Base-by-base conservation (phyloP, 352 stramenopile genomes). In the Phytophthora multivora region DNA sequence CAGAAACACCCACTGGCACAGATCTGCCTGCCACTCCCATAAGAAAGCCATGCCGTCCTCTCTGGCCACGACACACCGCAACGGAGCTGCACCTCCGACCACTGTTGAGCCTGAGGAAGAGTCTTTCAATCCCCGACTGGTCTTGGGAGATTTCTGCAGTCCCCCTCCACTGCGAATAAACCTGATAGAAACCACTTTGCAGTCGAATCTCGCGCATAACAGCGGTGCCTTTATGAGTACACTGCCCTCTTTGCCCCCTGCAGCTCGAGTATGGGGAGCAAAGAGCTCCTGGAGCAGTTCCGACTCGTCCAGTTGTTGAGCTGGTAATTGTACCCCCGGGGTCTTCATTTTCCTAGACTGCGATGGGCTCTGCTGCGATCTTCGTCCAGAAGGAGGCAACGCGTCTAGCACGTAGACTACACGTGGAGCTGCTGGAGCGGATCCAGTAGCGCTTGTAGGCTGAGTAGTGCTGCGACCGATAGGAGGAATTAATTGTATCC, bases 11-110 rank as follows among this genome's bases (percentile, higher is more conserved):
- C 86, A 96, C 49, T 86, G 78, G 49, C 85, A 75, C 33, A 92
- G 58, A 63, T 96, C 86, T 6, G 63, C 69, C 36, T 86, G 77
- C 88, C 88, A 96, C 46, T 96, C 86, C 88, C 88, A 96, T 16
- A 95, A 51, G 65, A 87, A 93, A 31, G 77, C 83, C 71, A 89
- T 80, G 21, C 88, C 88, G 53, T 96, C 88, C 49, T 92, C 79
- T 15, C 81, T 71, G 9, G 85, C 84, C 23, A 94, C 75, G 0
- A 96, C 61, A 59, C 86, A 96, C 31, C 88, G 74, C 58, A 96
- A 68, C 10, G 59, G 66, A 5, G 66, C 18, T 31, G 59, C 25
- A 50, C 50, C n/a, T 47, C 46, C 30, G 46, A 57, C 21, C 15
- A 59, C 39, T 16, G 51, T 63, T 23, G 65, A 63, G 36, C 41